These are phyloP conservation scores for Leptographium procerum DNA, from an alignment of 2,329 filamentous ascomycete species.

Conservation along the genomic window DNA sequence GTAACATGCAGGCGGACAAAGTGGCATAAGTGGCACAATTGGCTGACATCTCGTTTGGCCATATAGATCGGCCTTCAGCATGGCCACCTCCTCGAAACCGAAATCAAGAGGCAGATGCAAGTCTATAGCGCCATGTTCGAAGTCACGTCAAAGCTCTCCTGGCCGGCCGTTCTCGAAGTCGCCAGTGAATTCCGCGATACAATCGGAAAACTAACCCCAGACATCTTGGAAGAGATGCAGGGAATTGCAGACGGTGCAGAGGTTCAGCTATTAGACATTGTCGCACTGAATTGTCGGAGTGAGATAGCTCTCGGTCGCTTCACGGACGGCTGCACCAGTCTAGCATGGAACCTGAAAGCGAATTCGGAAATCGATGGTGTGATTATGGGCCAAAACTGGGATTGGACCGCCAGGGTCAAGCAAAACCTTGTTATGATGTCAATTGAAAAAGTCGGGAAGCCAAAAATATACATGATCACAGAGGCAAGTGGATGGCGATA, in stretches of 20 bases:
- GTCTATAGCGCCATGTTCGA: neutral
- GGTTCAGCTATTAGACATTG: conserved; percentile 34
- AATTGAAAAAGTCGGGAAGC: conserved; percentile 16
- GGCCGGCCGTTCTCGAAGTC: neutral
- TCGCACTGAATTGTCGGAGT: conserved; percentile 45
- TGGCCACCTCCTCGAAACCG: neutral
- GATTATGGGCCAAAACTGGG: conserved; percentile 47
- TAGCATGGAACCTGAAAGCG: conserved; percentile 27
- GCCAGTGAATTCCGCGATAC: neutral
- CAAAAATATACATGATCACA: conserved; percentile 13
- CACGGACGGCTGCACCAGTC: conserved; percentile 44
- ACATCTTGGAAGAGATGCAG: conserved; percentile 25
- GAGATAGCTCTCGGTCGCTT: conserved; percentile 48
- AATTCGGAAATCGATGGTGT: conserved; percentile 7
- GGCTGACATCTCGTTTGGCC: neutral
- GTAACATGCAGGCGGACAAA: neutral
- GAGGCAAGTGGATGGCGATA: too few relatives aligned
- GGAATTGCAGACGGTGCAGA: conserved; percentile 37
- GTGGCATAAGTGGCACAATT: neutral
- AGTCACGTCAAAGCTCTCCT: neutral
- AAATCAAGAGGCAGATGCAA: neutral
- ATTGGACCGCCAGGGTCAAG: conserved; percentile 16
- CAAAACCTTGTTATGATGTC: conserved; percentile 1
- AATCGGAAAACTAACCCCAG: neutral
- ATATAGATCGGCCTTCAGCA: neutral